Evolutionary conservation across 2,329 filamentous ascomycete species (phyloP).

Genomic region (Colletotrichum sp.): DNA sequence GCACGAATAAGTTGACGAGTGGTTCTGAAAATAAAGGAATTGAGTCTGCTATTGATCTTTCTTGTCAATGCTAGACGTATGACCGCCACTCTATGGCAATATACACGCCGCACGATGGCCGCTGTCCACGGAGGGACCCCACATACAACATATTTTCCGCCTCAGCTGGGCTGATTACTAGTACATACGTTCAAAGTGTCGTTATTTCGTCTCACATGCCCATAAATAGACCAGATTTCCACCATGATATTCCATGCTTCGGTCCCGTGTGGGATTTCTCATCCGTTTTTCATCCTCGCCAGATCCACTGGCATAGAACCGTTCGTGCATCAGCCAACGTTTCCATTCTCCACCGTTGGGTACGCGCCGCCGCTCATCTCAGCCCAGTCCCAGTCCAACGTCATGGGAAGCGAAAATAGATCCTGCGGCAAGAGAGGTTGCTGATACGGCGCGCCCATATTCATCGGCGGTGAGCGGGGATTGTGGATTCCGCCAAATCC

Average conservation of each 20-base stretch:
- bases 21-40: neutral
- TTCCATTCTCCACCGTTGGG: constrained; percentile 68
- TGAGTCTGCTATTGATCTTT: neutral
- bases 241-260: neutral
- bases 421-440: constrained; percentile 92
- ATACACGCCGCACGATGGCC: neutral
- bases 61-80: neutral
- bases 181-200: constrained; percentile 14
- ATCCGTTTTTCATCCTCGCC: neutral
- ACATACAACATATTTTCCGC: neutral
- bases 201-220: constrained; percentile 13
- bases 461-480: constrained; percentile 38
- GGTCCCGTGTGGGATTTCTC: constrained; percentile 6
- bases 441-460: constrained; percentile 59
- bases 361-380: constrained; percentile 72
- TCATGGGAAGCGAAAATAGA: constrained; percentile 95
- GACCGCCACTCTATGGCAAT: neutral
- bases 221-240: neutral
- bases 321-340: constrained; percentile 39
- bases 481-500: constrained; percentile 42
- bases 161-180: constrained; percentile 4
- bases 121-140: neutral
- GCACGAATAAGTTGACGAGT: neutral
- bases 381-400: constrained; percentile 85
- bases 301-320: neutral